These are phyloP conservation scores for Chaetothyriales sp. DNA, from an alignment of 2,329 filamentous ascomycete genomes.

Conservation along the genomic window DNA sequence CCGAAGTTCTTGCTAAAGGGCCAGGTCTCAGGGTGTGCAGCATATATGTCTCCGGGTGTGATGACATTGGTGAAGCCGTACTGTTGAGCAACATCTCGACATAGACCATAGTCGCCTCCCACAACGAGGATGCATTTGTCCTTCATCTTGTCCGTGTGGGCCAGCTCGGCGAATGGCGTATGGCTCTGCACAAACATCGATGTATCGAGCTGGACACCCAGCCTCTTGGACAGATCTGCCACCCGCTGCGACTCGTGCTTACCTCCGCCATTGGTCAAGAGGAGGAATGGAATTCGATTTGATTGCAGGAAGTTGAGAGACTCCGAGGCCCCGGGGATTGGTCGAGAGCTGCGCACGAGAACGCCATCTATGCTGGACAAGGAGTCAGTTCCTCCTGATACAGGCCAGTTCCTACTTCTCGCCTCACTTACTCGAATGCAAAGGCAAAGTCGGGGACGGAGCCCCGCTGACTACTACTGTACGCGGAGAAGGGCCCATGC, in stretches of 20 bases:
- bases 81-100: slow-evolving; percentile 58
- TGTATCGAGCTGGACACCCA: slow-evolving; percentile 49
- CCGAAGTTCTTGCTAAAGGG: slow-evolving; percentile 62
- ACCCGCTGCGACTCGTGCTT: slow-evolving; percentile 65
- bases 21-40: slow-evolving; percentile 60
- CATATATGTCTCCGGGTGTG: slow-evolving; percentile 71
- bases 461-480: neutral
- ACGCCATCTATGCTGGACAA: slow-evolving; percentile 71
- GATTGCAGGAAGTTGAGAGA: slow-evolving; percentile 60
- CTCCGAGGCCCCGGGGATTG: slow-evolving; percentile 64
- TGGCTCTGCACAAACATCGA: slow-evolving; percentile 77
- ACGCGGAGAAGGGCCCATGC: neutral
- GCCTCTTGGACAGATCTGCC: slow-evolving; percentile 51
- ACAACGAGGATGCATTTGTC: slow-evolving; percentile 62
- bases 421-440: slow-evolving; percentile 15
- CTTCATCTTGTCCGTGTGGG: slow-evolving; percentile 42
- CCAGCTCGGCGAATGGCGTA: slow-evolving; percentile 68
- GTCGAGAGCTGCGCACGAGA: slow-evolving; percentile 66
- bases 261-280: slow-evolving; percentile 91
- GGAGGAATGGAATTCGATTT: slow-evolving; percentile 74
- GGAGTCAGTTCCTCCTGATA: slow-evolving; percentile 3
- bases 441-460: slow-evolving; percentile 16
- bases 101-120: slow-evolving; percentile 54
- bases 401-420: neutral
- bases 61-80: slow-evolving; percentile 73